Base-by-base conservation (phyloP, 1,139 yeast species). In the Nakaseomyces nivariensis region DNA sequence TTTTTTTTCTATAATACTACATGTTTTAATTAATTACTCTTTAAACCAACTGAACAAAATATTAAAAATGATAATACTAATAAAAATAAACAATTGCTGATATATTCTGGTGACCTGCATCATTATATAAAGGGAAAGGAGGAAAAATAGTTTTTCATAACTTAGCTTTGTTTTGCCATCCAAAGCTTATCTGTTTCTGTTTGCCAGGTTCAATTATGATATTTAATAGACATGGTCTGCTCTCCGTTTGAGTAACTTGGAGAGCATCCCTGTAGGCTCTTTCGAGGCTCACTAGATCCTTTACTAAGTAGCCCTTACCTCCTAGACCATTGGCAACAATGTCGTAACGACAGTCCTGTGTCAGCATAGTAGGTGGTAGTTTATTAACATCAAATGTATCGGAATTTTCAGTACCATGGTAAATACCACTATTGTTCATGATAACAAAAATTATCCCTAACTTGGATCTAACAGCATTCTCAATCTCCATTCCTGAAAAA, bases 341-440 rank as follows among this genome's bases (percentile, higher is more conserved):
- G 54, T 81, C 83, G 59, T 81, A 81, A 48, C 77, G 64, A 4
- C 83, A 78, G 26, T 77, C 71, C 46, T 72, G 68, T 36, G 79
- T 72, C 37, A 81, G 64, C 0, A 83, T 82, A 0, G 85, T 81
- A 0, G 85, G 70, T 0, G 83, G 83, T 31, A 76, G 60, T 1
- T 67, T 67, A 8, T 58, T 53, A 0, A 58, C 60, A 2, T 47
- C 37, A 55, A 52, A 3, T 56, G 54, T 9, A 66, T 63, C 3
- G 62, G 64, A 1, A 11, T 61, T 54, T 41, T 69, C 72, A 5
- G 72, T 70, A 1, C 87, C 87, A 54, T 79, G 83, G 59, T 81
- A 81, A 0, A 81, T 78, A 1, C 87, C 87, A 38, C 82, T 75
- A 60, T 81, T 81, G 65, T 81, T 81, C 82, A 81, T 79, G 25